A percentile compares a stretch with the other conserved stretches of the same genome.
phyloP scores from a whole-genome alignment of 129 eudicot species.

The Chrysanthemum seticuspe region DNA sequence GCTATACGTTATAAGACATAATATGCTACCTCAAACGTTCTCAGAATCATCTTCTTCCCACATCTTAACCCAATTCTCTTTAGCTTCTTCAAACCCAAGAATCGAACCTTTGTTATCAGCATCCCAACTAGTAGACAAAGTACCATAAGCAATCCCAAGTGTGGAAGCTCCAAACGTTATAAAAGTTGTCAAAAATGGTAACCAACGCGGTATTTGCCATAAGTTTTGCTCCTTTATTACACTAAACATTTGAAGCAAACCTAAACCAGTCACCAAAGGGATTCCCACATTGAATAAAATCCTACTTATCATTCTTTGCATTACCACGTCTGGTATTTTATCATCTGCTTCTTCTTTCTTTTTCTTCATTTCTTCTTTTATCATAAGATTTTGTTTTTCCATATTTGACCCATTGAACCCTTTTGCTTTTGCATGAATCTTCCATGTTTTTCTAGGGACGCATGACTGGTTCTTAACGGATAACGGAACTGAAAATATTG shows the following conservation, averaged over 20 bases:
- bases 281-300: conserved; percentile 60
- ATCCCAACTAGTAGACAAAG: conserved; percentile 90
- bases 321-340: conserved; percentile 61
- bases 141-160: conserved; percentile 82
- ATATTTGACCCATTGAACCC: conserved; percentile 46
- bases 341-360: conserved; percentile 59
- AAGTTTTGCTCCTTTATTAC: conserved; percentile 43
- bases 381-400: conserved; percentile 18
- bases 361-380: conserved; percentile 20
- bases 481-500: conserved; percentile 11
- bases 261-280: conserved; percentile 64
- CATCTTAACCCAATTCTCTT: conserved; percentile 78
- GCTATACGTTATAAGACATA: background rate
- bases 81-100: conserved; percentile 75
- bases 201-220: conserved; percentile 77
- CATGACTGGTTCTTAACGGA: conserved; percentile 27
- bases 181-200: conserved; percentile 65
- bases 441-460: conserved; percentile 39
- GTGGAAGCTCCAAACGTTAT: conserved; percentile 73
- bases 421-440: conserved; percentile 60
- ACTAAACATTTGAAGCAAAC: conserved; percentile 44
- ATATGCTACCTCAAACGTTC: conserved; percentile 19
- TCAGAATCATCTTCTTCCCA: conserved; percentile 66
- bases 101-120: conserved; percentile 57
- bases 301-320: conserved; percentile 63